Percentiles rank a stretch among this genome's conserved stretches.
phyloP scores from a whole-genome alignment of 164 flowering plant species.

The Chimonanthus praecox region DNA sequence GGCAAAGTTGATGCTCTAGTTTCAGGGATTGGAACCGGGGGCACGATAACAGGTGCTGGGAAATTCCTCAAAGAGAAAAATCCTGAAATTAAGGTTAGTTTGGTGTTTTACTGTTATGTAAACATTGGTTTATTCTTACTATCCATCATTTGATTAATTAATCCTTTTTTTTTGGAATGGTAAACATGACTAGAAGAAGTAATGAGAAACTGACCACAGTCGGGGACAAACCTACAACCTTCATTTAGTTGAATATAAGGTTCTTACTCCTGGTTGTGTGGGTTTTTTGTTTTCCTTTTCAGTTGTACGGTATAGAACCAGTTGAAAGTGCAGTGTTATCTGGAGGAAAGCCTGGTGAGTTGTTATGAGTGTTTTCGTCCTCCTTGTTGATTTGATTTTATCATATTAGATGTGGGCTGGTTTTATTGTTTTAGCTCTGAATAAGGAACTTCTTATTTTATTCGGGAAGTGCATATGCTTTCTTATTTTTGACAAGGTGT shows the following conservation, averaged over 20 bases:
- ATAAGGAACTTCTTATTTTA: neutral
- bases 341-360: slow-evolving; percentile 87
- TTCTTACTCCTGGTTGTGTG: neutral
- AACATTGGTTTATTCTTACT: neutral
- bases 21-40: slow-evolving; percentile 55
- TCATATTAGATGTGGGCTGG: neutral
- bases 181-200: too few relatives aligned
- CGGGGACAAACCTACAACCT: too few relatives aligned
- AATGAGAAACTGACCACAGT: too few relatives aligned
- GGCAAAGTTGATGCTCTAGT: slow-evolving; percentile 49
- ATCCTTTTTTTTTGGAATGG: neutral
- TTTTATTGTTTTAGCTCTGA: neutral
- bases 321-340: slow-evolving; percentile 68
- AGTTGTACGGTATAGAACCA: slow-evolving; percentile 83
- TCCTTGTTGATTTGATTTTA: neutral
- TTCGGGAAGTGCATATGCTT: neutral
- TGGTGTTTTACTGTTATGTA: neutral
- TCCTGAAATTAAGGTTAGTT: slow-evolving; percentile 39
- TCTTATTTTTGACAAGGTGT: too few relatives aligned
- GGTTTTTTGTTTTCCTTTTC: neutral
- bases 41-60: slow-evolving; percentile 51
- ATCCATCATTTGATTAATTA: neutral
- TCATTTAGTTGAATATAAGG: neutral
- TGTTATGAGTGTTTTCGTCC: neutral
- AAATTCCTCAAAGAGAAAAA: slow-evolving; percentile 47